Evolutionary conservation across 495 filamentous ascomycete genomes (phyloP).

Genomic region (Penicillium herquei): DNA sequence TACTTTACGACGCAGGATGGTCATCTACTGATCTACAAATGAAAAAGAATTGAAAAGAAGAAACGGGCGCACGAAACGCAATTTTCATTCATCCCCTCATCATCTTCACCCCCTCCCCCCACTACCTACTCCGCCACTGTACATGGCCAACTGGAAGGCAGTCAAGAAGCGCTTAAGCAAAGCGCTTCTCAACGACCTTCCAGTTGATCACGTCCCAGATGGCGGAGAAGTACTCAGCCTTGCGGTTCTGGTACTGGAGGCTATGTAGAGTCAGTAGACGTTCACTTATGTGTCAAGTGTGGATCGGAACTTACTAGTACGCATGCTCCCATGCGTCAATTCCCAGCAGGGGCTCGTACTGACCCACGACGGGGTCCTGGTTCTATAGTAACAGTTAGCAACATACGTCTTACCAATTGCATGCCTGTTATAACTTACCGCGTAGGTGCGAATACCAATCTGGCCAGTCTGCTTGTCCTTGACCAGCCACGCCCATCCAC

Average conservation of each 20-base stretch:
- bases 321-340: slow-evolving; percentile 98
- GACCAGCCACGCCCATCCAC: slow-evolving; percentile 93
- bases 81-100: too few species aligned
- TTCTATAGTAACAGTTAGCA: slow-evolving; percentile 47
- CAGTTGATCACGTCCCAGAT: slow-evolving; percentile 99
- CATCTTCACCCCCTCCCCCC: too few species aligned
- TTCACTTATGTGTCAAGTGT: neutral
- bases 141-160: neutral
- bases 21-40: too few species aligned
- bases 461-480: slow-evolving; percentile 75
- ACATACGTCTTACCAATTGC: neutral
- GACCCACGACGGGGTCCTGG: slow-evolving; percentile 90
- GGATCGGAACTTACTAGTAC: slow-evolving; percentile 54
- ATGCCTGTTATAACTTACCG: slow-evolving; percentile 40
- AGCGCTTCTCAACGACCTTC: slow-evolving; percentile 89
- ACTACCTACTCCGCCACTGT: neutral
- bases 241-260: slow-evolving; percentile 97
- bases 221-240: slow-evolving; percentile 95
- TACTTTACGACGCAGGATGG: too few species aligned
- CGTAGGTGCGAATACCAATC: slow-evolving; percentile 74
- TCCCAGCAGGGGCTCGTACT: slow-evolving; percentile 81
- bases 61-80: too few species aligned
- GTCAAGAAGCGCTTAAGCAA: slow-evolving; percentile 34
- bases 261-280: slow-evolving; percentile 40
- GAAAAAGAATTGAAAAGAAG: too few species aligned